These are phyloP conservation scores for Artemisia princeps DNA, from an alignment of 140 eudicot genomes.

Conservation along the genomic window DNA sequence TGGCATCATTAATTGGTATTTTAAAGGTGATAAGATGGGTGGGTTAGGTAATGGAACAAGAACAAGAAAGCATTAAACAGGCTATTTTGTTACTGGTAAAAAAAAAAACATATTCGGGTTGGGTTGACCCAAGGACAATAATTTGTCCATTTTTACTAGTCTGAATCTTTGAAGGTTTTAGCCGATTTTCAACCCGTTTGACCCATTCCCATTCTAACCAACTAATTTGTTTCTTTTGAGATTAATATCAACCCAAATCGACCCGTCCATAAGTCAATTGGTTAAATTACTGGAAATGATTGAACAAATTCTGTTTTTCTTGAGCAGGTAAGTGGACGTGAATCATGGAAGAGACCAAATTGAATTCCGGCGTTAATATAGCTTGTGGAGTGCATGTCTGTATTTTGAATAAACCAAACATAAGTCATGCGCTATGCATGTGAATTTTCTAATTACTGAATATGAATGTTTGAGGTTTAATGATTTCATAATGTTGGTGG, in stretches of 20 bases:
- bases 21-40: too few species aligned
- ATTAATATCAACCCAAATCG: neutral
- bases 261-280: neutral
- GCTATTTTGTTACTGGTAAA: neutral
- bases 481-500: neutral
- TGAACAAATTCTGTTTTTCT: neutral
- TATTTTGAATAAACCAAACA: neutral
- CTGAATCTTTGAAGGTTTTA: too few species aligned
- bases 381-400: neutral
- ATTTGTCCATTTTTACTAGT: too few species aligned
- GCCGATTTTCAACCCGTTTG: too few species aligned
- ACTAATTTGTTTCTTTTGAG: neutral
- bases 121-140: too few species aligned
- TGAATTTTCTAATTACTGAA: neutral
- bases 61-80: too few species aligned
- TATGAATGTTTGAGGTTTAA: conserved; percentile 4
- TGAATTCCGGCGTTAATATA: neutral
- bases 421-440: neutral
- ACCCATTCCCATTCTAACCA: too few species aligned
- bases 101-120: too few species aligned
- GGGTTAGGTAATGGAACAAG: too few species aligned
- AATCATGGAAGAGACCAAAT: neutral
- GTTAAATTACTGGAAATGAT: too few species aligned
- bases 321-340: conserved; percentile 14
- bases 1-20: too few species aligned